These are phyloP conservation scores for Jamesozyma gamospora DNA, from an alignment of 805 yeast genomes.

Conservation along the genomic window DNA sequence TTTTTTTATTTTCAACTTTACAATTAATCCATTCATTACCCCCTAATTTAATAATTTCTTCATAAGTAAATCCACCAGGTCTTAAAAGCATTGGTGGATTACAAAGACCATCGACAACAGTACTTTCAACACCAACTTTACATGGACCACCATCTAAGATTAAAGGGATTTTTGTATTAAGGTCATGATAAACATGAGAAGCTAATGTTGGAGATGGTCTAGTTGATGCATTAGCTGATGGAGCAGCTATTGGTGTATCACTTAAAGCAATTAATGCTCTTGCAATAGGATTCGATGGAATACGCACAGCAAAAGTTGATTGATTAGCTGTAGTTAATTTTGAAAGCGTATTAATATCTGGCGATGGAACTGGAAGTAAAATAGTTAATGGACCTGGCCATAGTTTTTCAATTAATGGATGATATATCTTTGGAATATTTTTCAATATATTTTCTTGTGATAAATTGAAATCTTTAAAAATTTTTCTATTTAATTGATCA, in stretches of 20 bases:
- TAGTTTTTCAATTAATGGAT: conserved; percentile 50
- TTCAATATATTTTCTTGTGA: conserved; percentile 18
- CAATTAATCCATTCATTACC: conserved; percentile 61
- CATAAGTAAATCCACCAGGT: conserved; percentile 89
- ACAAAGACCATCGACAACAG: conserved; percentile 85
- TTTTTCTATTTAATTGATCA: conserved; percentile 54
- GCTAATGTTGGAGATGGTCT: conserved; percentile 91
- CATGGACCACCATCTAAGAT: conserved; percentile 89
- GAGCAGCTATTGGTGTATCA: conserved; percentile 91
- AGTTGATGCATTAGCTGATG: conserved; percentile 94
- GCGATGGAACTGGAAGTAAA: conserved; percentile 50
- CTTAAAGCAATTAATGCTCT: conserved; percentile 78
- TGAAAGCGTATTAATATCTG: conserved; percentile 43
- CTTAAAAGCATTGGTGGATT: conserved; percentile 79
- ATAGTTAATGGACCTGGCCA: conserved; percentile 98
- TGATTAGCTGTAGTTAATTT: conserved; percentile 76
- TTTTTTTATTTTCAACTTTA: conserved; percentile 53
- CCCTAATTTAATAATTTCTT: conserved; percentile 55
- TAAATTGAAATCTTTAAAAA: conserved; percentile 32
- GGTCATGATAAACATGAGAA: conserved; percentile 70
- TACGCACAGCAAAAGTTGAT: conserved; percentile 81
- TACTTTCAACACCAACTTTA: conserved; percentile 83
- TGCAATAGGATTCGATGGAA: conserved; percentile 83
- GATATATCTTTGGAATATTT: conserved; percentile 59
- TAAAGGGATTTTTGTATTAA: conserved; percentile 68